phyloP scores from a whole-genome alignment of 805 yeast species.

The Wickerhamomyces strasburgensis region DNA sequence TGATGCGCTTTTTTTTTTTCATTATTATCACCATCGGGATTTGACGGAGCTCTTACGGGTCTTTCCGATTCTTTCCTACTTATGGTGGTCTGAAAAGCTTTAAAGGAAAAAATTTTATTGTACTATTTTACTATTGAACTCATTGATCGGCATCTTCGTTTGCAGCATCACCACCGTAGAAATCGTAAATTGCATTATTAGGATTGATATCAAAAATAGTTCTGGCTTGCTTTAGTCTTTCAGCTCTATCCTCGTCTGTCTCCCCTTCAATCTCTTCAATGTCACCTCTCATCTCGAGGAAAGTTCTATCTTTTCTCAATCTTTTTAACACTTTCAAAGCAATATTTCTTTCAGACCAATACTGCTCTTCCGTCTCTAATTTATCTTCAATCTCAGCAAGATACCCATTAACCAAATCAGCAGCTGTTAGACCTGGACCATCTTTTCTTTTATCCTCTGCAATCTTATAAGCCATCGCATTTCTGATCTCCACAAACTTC shows the following conservation, averaged over 20 bases:
- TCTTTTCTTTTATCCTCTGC: conserved; percentile 48
- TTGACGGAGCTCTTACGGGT: too few relatives aligned
- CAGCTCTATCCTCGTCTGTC: conserved; percentile 22
- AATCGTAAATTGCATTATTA: conserved; percentile 72
- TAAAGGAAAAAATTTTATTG: too few relatives aligned
- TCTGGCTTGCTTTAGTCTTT: conserved; percentile 24
- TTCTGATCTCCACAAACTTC: conserved; percentile 80
- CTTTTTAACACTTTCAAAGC: conserved; percentile 78
- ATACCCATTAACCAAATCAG: conserved; percentile 75
- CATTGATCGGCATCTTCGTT: conserved; percentile 3
- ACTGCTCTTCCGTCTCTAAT: conserved; percentile 63
- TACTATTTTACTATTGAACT: too few relatives aligned
- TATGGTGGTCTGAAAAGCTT: too few relatives aligned
- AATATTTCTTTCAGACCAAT: conserved; percentile 62
- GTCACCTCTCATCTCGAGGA: conserved; percentile 59
- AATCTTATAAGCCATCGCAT: conserved; percentile 63
- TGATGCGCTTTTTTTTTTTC: too few relatives aligned
- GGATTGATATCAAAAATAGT: conserved; percentile 52
- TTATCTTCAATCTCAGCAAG: conserved; percentile 67
- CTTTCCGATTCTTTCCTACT: too few relatives aligned
- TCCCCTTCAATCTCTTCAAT: conserved; percentile 22
- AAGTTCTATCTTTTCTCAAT: conserved; percentile 76
- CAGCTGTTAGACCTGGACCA: conserved; percentile 61
- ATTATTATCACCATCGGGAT: too few relatives aligned
- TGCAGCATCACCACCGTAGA: conserved; percentile 19